Percentiles rank a stretch among this genome's conserved stretches.
Evolutionary conservation across 495 filamentous ascomycete species (phyloP).

Genomic region (Chaetomium cochliodes): DNA sequence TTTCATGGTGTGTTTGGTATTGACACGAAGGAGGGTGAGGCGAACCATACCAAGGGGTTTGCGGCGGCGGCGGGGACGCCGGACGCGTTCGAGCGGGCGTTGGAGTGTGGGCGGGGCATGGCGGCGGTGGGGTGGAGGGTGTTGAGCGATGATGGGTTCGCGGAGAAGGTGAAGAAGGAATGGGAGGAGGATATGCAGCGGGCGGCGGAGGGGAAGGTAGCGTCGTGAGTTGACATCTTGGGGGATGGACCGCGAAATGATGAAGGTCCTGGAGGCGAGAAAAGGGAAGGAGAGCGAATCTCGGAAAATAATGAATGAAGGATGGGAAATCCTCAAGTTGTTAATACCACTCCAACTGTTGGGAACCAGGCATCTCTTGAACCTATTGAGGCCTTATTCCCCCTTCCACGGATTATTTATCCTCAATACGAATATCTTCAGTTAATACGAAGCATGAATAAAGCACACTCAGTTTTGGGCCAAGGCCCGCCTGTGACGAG

Average conservation of each 20-base stretch:
- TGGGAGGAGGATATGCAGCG: conserved; percentile 42
- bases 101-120: conserved; percentile 58
- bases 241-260: not conserved
- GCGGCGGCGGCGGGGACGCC: conserved; percentile 51
- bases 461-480: too few species aligned
- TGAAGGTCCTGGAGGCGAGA: not conserved
- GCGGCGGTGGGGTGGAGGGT: conserved; percentile 52
- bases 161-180: conserved; percentile 40
- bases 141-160: conserved; percentile 49
- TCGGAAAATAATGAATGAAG: too few species aligned
- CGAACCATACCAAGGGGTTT: conserved; percentile 58
- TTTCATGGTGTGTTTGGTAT: conserved; percentile 60
- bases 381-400: too few species aligned
- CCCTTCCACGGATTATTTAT: too few species aligned
- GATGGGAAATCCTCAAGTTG: too few species aligned
- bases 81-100: conserved; percentile 45
- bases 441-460: too few species aligned
- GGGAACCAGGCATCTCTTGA: too few species aligned
- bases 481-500: not conserved
- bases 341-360: too few species aligned
- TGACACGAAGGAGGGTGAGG: conserved; percentile 42
- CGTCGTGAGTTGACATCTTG: not conserved
- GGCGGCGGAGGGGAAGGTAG: conserved; percentile 26
- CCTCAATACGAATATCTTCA: too few species aligned
- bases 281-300: too few species aligned